Evolutionary conservation across 306 rosid genomes (phyloP).

Genomic region (Lathyrus sativus): DNA sequence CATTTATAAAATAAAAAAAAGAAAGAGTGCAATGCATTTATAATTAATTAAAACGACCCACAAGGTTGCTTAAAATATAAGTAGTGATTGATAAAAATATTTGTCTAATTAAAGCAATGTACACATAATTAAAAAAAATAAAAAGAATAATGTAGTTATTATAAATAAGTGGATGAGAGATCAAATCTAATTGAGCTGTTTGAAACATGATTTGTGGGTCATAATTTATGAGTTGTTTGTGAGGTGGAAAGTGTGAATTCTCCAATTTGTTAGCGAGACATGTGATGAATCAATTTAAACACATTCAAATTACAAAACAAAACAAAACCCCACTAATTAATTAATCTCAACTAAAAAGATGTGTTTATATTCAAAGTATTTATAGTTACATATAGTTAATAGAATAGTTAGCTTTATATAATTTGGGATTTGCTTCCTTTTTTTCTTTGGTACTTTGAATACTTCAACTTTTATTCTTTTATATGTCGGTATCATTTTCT

Average conservation of each 20-base stretch:
- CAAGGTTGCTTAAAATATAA: constrained; percentile 1
- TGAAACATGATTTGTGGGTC: constrained; percentile 74
- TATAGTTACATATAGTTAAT: neutral
- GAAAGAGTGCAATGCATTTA: neutral
- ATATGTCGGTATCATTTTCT: neutral
- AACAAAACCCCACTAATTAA: constrained; percentile 41
- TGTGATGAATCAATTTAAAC: constrained; percentile 53
- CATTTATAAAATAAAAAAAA: neutral
- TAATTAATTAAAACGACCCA: neutral
- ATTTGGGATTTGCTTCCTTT: neutral
- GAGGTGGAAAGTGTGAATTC: constrained; percentile 77
- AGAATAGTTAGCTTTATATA: neutral
- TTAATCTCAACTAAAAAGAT: constrained; percentile 41
- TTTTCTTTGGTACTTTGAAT: neutral
- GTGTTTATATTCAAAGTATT: neutral
- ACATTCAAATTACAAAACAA: constrained; percentile 66
- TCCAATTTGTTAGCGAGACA: constrained; percentile 67
- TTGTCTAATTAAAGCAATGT: constrained; percentile 27
- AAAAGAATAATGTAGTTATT: constrained; percentile 1
- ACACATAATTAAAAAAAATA: neutral
- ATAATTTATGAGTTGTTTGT: constrained; percentile 76
- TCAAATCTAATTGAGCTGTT: constrained; percentile 70
- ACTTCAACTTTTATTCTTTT: neutral
- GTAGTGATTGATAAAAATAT: constrained; percentile 39
- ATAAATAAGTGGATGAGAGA: constrained; percentile 35